Base-by-base conservation (phyloP, 208 protist genomes). In the Crithidia fasciculata region DNA sequence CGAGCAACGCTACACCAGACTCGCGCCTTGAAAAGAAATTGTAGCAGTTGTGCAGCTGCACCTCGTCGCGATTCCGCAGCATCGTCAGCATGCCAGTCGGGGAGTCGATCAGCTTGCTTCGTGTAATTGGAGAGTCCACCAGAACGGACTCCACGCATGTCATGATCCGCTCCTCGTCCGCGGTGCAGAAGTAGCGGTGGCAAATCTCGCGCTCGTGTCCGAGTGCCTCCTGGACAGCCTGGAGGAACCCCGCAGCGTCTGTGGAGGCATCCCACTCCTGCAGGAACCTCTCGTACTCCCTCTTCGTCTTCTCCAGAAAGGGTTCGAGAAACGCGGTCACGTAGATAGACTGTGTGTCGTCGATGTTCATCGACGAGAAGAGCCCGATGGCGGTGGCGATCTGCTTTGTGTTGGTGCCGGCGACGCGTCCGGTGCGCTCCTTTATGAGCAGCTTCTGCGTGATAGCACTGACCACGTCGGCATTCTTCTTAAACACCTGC, bases 401-500 rank as follows among this genome's bases (percentile, higher is more conserved):
- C 43, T 86, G 77, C 62, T 87, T 79, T 57, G 74, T 60, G 52
- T 57, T 72, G 12, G 39, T 47, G n/a, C 72, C 72, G 65, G 62
- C 74, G 8, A 56, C 67, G 15, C 74, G 74, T 6, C 69, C 80
- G 3, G 59, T 53, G 45, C 85, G 70, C 41, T 90, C 82, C 45
- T 70, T 56, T 8, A 76, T 56, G 53, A 96, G 82, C 57, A 93
- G 74, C 55, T 87, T 77, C 52, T 88, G 87, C 28, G 84, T 88
- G 40, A 93, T 85, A 18, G 76, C 70, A 62, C 81, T 86, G 43
- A 96, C 64, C 39, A 80, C 59, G 4, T 78, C 76, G 0, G 81
- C 77, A 68, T 92, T 83, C 54, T 87, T 87, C 79, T 86, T 88
- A 64, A 94, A 88, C 44, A 95, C 71, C 65, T 93, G 90, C 63